phyloP scores from a whole-genome alignment of 139 green algal species.

The Coccomyxa sp. region DNA sequence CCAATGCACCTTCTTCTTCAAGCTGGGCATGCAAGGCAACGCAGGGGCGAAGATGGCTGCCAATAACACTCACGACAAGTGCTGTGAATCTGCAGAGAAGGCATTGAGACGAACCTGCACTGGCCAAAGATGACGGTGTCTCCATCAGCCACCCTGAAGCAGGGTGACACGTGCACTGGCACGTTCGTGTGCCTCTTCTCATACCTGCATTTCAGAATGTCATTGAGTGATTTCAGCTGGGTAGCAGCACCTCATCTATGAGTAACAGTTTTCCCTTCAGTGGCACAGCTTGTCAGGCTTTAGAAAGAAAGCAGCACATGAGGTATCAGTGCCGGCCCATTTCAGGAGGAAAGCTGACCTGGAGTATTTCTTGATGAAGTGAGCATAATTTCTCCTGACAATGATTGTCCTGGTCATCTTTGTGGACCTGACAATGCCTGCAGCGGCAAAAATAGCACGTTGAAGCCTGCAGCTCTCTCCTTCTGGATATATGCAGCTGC shows the following conservation, averaged over 20 bases:
- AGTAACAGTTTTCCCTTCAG: too few relatives aligned
- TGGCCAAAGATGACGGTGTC: constrained; percentile 95
- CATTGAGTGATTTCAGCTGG: too few relatives aligned
- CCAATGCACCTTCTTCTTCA: not conserved
- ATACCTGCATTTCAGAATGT: constrained; percentile 92
- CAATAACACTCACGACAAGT: too few relatives aligned
- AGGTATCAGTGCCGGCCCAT: too few relatives aligned
- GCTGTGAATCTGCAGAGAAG: not conserved
- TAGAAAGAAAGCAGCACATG: too few relatives aligned
- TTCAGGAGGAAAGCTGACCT: constrained; percentile 45
- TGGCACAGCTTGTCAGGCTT: too few relatives aligned
- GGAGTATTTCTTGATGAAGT: constrained; percentile 98
- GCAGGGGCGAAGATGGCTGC: too few relatives aligned
- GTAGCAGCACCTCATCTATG: too few relatives aligned
- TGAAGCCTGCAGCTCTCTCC: not conserved
- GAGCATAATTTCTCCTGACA: constrained; percentile 95
- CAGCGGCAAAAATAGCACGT: not conserved
- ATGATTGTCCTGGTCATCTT: constrained; percentile 99
- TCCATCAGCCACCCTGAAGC: constrained; percentile 92
- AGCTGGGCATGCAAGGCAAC: not conserved
- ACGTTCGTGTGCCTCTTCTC: constrained; percentile 99
- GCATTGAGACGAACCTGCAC: constrained; percentile 72
- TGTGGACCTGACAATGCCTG: constrained; percentile 84
- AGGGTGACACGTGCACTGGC: constrained; percentile 91
- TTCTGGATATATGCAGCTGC: too few relatives aligned